Percentiles rank a stretch among this genome's conserved stretches.
Conservation (phyloP, 176 grass and related monocot species). For the Dactylis glomerata region DNA sequence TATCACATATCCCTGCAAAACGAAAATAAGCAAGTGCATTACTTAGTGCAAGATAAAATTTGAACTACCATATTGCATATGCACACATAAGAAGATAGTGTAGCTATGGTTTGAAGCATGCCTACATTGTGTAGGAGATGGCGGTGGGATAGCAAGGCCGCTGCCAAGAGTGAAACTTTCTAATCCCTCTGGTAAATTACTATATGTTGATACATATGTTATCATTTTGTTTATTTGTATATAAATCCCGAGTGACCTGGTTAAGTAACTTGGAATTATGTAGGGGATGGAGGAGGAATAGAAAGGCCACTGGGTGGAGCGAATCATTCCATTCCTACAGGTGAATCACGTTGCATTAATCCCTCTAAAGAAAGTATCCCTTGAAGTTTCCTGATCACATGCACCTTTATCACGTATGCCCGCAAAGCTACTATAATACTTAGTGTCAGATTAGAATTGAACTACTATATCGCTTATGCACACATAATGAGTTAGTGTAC, state of each 20-base stretch:
- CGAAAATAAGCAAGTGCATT: not conserved
- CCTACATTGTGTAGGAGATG: not conserved
- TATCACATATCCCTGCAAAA: not conserved
- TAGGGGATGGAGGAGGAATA: not conserved
- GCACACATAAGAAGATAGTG: not conserved
- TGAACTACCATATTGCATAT: not conserved
- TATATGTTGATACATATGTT: not conserved
- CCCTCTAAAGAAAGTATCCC: not conserved
- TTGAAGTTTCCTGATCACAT: not conserved
- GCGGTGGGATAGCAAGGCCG: not conserved
- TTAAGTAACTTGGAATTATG: not conserved
- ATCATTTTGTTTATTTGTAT: not conserved
- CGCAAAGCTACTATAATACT: not conserved
- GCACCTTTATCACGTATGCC: not conserved
- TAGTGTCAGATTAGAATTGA: not conserved
- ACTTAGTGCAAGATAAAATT: not conserved
- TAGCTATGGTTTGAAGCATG: not conserved
- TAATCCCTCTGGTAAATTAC: not conserved
- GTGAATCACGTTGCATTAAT: not conserved
- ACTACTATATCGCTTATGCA: not conserved
- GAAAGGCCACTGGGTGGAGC: not conserved
- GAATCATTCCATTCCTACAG: not conserved
- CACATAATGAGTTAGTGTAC: too few species aligned
- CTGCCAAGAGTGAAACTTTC: not conserved
- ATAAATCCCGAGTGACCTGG: not conserved